Conservation (phyloP, 2,329 filamentous ascomycete species). For the Beauveria australis region DNA sequence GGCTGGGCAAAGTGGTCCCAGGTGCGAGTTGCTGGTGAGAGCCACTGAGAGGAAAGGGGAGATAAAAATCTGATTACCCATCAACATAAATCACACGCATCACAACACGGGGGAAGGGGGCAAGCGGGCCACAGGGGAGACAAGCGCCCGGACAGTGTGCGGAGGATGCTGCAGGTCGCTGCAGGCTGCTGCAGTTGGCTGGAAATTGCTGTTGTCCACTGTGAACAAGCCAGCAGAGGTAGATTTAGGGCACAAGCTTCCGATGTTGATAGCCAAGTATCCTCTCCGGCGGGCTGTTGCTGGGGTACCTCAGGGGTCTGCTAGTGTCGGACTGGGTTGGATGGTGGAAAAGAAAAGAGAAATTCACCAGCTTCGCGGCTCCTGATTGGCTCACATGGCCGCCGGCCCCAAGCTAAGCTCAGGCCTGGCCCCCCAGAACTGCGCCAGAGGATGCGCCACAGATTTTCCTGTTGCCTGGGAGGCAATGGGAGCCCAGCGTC, state of each 20-base stretch:
- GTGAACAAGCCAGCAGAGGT: neutral
- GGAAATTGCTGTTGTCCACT: neutral
- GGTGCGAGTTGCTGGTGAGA: neutral
- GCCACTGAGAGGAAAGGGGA: neutral
- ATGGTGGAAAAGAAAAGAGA: conserved; percentile 30
- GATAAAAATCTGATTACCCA: neutral
- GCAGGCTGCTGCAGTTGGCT: neutral
- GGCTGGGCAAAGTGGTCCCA: conserved; percentile 2
- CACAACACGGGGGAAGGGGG: neutral
- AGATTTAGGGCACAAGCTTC: neutral
- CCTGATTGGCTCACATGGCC: conserved; percentile 30
- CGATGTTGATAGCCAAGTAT: neutral
- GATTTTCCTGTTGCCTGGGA: conserved; percentile 34
- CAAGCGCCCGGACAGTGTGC: neutral
- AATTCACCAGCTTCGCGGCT: conserved; percentile 22
- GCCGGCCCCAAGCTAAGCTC: conserved; percentile 30
- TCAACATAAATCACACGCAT: neutral
- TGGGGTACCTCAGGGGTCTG: conserved; percentile 31
- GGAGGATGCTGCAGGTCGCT: neutral
- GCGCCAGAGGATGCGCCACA: conserved; percentile 33
- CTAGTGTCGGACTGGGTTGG: conserved; percentile 24
- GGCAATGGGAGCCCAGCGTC: conserved; percentile 25
- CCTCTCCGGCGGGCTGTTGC: conserved; percentile 19
- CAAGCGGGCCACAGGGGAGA: neutral
- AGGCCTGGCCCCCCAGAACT: conserved; percentile 24